Conservation (phyloP, 2,329 filamentous ascomycete genomes). For the Ascochyta koolunga region DNA sequence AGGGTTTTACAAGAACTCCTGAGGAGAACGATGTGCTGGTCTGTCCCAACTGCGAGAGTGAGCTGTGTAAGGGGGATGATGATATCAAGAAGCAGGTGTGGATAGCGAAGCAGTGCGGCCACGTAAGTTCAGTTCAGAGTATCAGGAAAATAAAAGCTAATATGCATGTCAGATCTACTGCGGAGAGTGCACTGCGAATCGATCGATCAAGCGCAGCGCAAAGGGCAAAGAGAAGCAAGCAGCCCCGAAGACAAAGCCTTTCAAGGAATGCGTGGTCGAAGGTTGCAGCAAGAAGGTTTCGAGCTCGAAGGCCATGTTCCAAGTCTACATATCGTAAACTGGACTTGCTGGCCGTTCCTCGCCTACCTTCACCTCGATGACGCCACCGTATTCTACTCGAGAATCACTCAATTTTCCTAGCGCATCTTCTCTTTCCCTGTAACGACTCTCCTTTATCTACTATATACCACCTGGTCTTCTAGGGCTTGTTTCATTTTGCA, state of each 20-base stretch:
- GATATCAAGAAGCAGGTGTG: conserved; percentile 83
- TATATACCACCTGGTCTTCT: neutral
- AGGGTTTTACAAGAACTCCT: conserved; percentile 83
- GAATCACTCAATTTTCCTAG: neutral
- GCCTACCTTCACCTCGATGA: neutral
- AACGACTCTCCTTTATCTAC: conserved; percentile 6
- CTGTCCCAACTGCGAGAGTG: conserved; percentile 85
- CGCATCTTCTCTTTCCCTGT: neutral
- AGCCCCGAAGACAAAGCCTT: conserved; percentile 40
- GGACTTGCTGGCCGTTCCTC: neutral
- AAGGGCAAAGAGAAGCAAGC: conserved; percentile 49
- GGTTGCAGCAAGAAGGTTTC: conserved; percentile 49
- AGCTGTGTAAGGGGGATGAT: conserved; percentile 76
- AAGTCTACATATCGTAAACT: conserved; percentile 47
- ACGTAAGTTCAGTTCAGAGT: conserved; percentile 65
- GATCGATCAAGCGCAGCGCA: conserved; percentile 43
- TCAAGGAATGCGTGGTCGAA: conserved; percentile 55
- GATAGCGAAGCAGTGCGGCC: conserved; percentile 88
- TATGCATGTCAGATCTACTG: conserved; percentile 56
- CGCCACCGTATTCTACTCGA: neutral
- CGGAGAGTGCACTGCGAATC: conserved; percentile 56
- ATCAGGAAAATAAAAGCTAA: conserved; percentile 5
- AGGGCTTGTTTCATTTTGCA: conserved; percentile 26
- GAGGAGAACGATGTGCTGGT: conserved; percentile 74
- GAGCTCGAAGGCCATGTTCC: conserved; percentile 46